phyloP scores from a whole-genome alignment of 208 protist species.

The Trypanosoma cruzi region DNA sequence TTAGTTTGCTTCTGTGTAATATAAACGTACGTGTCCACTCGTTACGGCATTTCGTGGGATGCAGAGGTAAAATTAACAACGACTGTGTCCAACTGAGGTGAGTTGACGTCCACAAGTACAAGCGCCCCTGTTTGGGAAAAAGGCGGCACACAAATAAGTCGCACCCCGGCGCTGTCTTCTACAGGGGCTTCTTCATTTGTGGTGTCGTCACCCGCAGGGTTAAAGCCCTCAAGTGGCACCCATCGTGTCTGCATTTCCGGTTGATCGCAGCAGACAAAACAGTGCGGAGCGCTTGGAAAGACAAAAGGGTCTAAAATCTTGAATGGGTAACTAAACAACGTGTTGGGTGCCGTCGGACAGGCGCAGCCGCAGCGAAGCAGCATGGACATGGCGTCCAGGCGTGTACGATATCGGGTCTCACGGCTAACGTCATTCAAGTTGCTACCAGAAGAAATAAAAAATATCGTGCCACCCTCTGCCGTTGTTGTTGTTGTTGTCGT shows the following conservation, averaged over 20 bases:
- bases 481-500: background rate
- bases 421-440: constrained; percentile 84
- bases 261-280: constrained; percentile 90
- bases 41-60: background rate
- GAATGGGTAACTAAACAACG: constrained; percentile 93
- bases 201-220: constrained; percentile 4
- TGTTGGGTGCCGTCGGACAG: constrained; percentile 92
- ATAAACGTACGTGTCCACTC: background rate
- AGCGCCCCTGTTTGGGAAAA: constrained; percentile 62
- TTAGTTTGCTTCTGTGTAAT: background rate
- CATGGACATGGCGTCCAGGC: constrained; percentile 74
- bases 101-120: constrained; percentile 83
- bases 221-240: constrained; percentile 32
- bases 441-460: constrained; percentile 89
- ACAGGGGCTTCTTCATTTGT: constrained; percentile 6
- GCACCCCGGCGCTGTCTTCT: constrained; percentile 42
- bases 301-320: constrained; percentile 85
- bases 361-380: constrained; percentile 75
- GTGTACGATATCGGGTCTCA: constrained; percentile 57
- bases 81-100: constrained; percentile 59
- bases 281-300: constrained; percentile 72
- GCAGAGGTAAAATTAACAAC: constrained; percentile 24
- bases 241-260: constrained; percentile 73
- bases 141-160: constrained; percentile 79
- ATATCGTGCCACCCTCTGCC: constrained; percentile 22